Conservation (phyloP, 2,329 filamentous ascomycete genomes). For the Ophiostoma sp. region DNA sequence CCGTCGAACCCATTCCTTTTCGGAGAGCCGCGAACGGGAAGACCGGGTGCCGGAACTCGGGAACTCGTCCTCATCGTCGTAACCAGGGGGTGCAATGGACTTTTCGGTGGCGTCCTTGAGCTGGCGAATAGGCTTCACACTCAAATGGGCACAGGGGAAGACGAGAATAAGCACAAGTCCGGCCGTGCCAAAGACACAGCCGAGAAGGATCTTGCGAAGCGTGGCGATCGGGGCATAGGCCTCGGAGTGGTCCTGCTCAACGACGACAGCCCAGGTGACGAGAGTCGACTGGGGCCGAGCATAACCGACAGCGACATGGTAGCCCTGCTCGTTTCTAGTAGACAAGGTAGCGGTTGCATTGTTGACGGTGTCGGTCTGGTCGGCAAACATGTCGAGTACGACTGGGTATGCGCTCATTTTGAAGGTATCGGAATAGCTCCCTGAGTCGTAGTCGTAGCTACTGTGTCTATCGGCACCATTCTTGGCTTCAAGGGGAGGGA, state of each 20-base stretch:
- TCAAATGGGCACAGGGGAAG: constrained; percentile 74
- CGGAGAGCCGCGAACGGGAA: constrained; percentile 41
- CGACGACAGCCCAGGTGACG: constrained; percentile 75
- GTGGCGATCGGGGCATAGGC: constrained; percentile 69
- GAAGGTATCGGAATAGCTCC: constrained; percentile 49
- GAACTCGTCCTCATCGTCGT: constrained; percentile 48
- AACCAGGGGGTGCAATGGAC: constrained; percentile 62
- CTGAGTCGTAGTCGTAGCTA: constrained; percentile 39
- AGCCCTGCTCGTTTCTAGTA: constrained; percentile 65
- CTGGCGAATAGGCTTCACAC: constrained; percentile 71
- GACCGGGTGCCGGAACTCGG: constrained; percentile 40
- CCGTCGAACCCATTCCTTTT: constrained; percentile 38
- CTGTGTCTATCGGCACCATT: constrained; percentile 46
- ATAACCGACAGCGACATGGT: constrained; percentile 71
- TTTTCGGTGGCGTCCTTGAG: constrained; percentile 70
- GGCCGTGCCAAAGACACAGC: constrained; percentile 77
- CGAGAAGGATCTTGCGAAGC: constrained; percentile 73
- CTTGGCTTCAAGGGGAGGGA: constrained; percentile 44
- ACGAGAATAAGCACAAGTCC: constrained; percentile 66
- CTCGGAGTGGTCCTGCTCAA: constrained; percentile 70
- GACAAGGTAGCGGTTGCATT: constrained; percentile 64
- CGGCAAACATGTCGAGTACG: constrained; percentile 54
- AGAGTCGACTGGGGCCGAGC: constrained; percentile 62
- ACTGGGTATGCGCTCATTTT: constrained; percentile 57
- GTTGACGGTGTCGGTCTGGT: constrained; percentile 47